These are phyloP conservation scores for Scutellaria minor DNA, from an alignment of 257 asterid genomes.

Conservation along the genomic window DNA sequence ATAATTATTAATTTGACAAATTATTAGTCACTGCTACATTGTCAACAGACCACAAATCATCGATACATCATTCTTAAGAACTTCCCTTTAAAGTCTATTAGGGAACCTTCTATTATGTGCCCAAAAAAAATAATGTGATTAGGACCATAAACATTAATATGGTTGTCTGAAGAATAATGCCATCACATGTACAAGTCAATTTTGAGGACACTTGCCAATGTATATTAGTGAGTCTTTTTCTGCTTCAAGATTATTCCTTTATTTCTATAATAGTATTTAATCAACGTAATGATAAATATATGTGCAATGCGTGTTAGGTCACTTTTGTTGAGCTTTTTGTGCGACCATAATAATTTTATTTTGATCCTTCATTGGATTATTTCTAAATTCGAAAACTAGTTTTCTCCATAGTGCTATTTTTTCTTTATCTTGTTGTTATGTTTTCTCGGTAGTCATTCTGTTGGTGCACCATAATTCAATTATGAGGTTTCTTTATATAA, in stretches of 20 bases:
- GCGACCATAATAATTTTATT: background rate
- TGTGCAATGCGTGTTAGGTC: background rate
- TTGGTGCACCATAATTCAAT: background rate
- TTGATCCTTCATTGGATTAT: conserved; percentile 15
- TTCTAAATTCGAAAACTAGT: background rate
- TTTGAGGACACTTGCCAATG: conserved; percentile 98
- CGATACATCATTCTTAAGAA: background rate
- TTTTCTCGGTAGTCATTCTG: background rate
- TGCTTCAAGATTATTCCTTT: conserved; percentile 5
- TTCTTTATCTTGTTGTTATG: conserved; percentile 11
- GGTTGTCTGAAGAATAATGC: conserved; percentile 21
- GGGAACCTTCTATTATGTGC: background rate
- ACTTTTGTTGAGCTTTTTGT: background rate
- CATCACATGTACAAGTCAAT: conserved; percentile 67
- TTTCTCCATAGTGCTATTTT: background rate
- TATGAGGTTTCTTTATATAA: conserved; percentile 8
- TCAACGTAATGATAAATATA: background rate
- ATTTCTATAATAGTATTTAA: background rate
- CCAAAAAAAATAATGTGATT: conserved; percentile 14
- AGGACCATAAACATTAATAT: conserved; percentile 18
- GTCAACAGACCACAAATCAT: conserved; percentile 7
- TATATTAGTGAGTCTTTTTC: conserved; percentile 37
- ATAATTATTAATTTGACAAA: conserved; percentile 1
- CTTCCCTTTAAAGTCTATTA: background rate
- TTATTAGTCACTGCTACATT: conserved; percentile 22